phyloP scores from a whole-genome alignment of 2,329 filamentous ascomycete genomes.

The Nannizzia gypsea region DNA sequence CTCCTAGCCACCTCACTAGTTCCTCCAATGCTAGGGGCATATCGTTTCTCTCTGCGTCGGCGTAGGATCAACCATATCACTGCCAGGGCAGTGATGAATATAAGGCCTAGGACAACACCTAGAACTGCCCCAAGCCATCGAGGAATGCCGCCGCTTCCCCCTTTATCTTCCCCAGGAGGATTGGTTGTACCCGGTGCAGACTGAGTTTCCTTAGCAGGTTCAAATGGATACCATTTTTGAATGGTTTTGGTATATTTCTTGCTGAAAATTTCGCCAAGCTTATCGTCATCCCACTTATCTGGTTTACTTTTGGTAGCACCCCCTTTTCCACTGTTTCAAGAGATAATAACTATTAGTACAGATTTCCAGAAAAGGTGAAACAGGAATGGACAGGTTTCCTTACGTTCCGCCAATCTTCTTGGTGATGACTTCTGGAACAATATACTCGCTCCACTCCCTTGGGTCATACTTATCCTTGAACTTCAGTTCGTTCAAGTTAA shows the following conservation, averaged over 20 bases:
- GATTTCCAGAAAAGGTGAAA: constrained; percentile 1
- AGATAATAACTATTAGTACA: not conserved
- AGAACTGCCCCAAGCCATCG: constrained; percentile 51
- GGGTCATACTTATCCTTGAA: constrained; percentile 25
- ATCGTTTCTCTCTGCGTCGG: constrained; percentile 30
- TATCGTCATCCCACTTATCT: constrained; percentile 37
- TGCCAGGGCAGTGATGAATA: constrained; percentile 43
- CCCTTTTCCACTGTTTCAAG: constrained; percentile 20
- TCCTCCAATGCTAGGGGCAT: constrained; percentile 27
- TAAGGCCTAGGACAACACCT: constrained; percentile 49
- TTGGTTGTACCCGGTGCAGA: constrained; percentile 8
- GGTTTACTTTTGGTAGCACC: constrained; percentile 22
- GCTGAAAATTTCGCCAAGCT: constrained; percentile 44
- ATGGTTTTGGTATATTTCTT: constrained; percentile 46
- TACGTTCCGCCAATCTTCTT: constrained; percentile 28
- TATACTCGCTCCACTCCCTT: constrained; percentile 22
- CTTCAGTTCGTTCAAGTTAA: constrained; percentile 25
- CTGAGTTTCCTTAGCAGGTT: constrained; percentile 12
- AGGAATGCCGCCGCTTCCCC: constrained; percentile 35
- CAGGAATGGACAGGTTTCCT: constrained; percentile 10
- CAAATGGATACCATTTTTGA: constrained; percentile 50
- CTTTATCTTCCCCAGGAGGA: constrained; percentile 16
- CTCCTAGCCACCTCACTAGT: constrained; percentile 37
- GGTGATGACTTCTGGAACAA: constrained; percentile 21
- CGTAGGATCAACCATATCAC: constrained; percentile 44